Base-by-base conservation (phyloP, 176 grass and related monocot species). In the Zoysia pacifica region DNA sequence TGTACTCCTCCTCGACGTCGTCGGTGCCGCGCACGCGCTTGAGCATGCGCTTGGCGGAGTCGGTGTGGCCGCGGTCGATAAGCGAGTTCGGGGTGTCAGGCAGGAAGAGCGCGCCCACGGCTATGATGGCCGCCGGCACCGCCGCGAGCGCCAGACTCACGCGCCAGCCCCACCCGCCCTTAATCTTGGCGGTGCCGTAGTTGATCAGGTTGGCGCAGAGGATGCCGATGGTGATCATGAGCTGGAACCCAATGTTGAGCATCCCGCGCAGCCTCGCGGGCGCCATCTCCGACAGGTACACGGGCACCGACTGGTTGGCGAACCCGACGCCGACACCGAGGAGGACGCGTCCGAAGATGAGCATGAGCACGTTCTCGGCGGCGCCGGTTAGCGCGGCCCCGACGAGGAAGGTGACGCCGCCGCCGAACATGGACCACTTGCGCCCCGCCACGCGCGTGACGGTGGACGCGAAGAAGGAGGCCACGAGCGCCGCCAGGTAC, bases 181-280 rank as follows among this genome's bases (percentile, higher is more conserved):
- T 82, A 83, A 97, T 97, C 80, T 97, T 97, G 48, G 80, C 65
- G 0, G 95, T 94, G 42, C 95, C 92, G 55, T 94, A 94, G 74
- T 97, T 97, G 83, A 97, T 97, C 11, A 97, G 87, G 45, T 87
- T 93, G 0, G 95, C 95, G 65, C 63, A 71, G 0, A 97, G 76
- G 85, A 97, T 97, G 78, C 95, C 95, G 42, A 94, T 89, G 1
- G 95, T 97, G 86, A 91, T 85, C 95, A 97, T 97, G 48, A 94
- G 44, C 86, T 97, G 95, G 83, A 97, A 97, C 6, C 94, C 89
- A 9, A 97, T 97, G 91, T 97, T 97, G 75, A 97, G 90, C 94
- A 94, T 97, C 14, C 94, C 94, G 5, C 94, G 85, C 19, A 97
- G 86, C 8, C 87, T 75, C 18, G 94, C 94, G 2, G 94, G 94